Percentiles rank a stretch among this genome's conserved stretches.
phyloP scores from a whole-genome alignment of 768 basidiomycete species.

The Lenzites betulinus region DNA sequence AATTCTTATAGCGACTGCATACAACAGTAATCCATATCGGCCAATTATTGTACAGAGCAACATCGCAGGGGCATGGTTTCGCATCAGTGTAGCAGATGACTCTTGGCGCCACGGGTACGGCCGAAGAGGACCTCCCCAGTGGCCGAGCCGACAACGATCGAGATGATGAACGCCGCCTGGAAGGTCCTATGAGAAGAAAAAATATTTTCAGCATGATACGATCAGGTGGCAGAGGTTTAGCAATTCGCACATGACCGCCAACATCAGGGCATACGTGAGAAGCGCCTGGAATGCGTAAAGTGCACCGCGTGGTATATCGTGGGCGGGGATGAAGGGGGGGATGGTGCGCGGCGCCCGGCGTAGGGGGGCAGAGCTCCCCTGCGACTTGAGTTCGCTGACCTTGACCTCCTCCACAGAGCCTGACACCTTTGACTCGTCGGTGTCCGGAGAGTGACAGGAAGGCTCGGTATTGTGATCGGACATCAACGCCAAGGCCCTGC shows the following conservation, averaged over 20 bases:
- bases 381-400: constrained; percentile 3
- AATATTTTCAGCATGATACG: constrained; percentile 18
- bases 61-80: background rate
- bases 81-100: constrained; percentile 15
- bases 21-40: too few relatives aligned
- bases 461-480: background rate
- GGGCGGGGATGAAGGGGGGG: constrained; percentile 64
- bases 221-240: background rate
- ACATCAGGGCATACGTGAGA: constrained; percentile 73
- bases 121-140: constrained; percentile 77
- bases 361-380: background rate
- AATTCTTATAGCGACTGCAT: too few relatives aligned
- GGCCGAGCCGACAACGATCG: constrained; percentile 69
- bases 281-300: constrained; percentile 64
- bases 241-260: constrained; percentile 70
- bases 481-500: background rate
- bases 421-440: background rate
- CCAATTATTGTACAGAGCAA: too few relatives aligned
- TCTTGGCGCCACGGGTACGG: constrained; percentile 37
- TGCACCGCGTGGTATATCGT: constrained; percentile 72
- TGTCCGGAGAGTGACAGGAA: background rate
- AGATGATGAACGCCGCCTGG: constrained; percentile 74
- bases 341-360: constrained; percentile 38
- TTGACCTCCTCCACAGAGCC: constrained; percentile 19
- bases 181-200: constrained; percentile 64